Conservation (phyloP, 108 stramenopile genomes). For the Nitzschia sp. region DNA sequence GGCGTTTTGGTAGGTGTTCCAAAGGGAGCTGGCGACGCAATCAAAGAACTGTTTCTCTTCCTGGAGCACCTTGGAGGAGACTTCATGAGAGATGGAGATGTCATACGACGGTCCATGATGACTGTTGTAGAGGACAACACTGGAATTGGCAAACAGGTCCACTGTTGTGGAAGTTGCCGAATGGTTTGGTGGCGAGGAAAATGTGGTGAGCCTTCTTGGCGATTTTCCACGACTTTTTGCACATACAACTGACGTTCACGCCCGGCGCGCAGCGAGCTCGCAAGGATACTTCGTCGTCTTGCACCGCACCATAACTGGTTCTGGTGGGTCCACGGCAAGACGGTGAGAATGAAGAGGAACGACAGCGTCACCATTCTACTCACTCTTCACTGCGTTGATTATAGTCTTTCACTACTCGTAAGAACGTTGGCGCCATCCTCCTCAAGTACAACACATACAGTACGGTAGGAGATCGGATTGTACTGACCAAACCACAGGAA, state of each 20-base stretch:
- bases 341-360: too few relatives aligned
- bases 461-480: too few relatives aligned
- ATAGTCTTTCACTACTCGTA: too few relatives aligned
- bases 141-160: neutral
- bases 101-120: neutral
- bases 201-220: slow-evolving; percentile 2
- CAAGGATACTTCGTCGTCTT: neutral
- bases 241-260: neutral
- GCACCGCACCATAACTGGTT: too few relatives aligned
- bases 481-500: too few relatives aligned
- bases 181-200: neutral
- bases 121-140: neutral
- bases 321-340: too few relatives aligned
- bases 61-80: slow-evolving; percentile 27
- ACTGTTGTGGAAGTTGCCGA: too few relatives aligned
- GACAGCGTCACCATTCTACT: too few relatives aligned
- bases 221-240: neutral
- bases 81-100: slow-evolving; percentile 15
- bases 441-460: too few relatives aligned
- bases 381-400: too few relatives aligned
- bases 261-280: neutral
- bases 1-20: slow-evolving; percentile 34
- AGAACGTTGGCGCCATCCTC: too few relatives aligned
- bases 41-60: slow-evolving; percentile 15
- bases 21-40: slow-evolving; percentile 28